Evolutionary conservation across 176 grass and related monocot genomes (phyloP).

Genomic region (Oryza meyeriana): DNA sequence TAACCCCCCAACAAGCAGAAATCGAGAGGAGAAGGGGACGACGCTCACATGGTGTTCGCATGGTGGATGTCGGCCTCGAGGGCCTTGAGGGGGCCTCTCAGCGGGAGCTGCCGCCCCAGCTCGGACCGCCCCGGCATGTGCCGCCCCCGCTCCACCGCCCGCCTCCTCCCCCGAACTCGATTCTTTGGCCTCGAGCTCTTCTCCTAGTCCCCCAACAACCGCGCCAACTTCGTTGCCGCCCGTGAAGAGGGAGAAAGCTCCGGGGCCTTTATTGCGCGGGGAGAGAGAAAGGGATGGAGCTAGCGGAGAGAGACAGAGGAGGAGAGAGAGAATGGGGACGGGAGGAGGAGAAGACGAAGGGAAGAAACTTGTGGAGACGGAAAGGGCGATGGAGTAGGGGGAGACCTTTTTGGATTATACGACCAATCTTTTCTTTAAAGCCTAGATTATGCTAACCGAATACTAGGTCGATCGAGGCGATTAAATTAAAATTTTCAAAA

Average conservation of each 20-base stretch:
- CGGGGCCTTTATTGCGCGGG: neutral
- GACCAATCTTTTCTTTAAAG: neutral
- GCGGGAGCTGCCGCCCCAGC: constrained; percentile 43
- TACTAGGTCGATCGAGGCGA: neutral
- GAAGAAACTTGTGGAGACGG: constrained; percentile 43
- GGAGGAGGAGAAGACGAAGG: constrained; percentile 28
- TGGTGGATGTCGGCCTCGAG: constrained; percentile 81
- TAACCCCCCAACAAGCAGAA: neutral
- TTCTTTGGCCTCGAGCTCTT: neutral
- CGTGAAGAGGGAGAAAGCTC: constrained; percentile 19
- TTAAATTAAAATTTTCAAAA: neutral
- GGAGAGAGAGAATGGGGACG: neutral
- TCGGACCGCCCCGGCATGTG: constrained; percentile 33
- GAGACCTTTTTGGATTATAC: neutral
- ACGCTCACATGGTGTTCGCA: constrained; percentile 70
- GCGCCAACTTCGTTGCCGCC: neutral
- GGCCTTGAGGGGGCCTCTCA: constrained; percentile 75
- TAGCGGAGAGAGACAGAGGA: neutral
- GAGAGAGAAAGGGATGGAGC: neutral
- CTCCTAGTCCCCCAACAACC: neutral
- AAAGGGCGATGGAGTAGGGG: constrained; percentile 2
- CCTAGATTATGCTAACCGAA: neutral
- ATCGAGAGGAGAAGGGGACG: neutral
- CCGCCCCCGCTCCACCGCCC: too few relatives aligned
- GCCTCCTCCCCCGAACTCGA: too few relatives aligned